Percentiles rank a stretch among this genome's conserved stretches.
These are phyloP conservation scores for Filosporella fistucella DNA, from an alignment of 495 filamentous ascomycete species.

Conservation along the genomic window DNA sequence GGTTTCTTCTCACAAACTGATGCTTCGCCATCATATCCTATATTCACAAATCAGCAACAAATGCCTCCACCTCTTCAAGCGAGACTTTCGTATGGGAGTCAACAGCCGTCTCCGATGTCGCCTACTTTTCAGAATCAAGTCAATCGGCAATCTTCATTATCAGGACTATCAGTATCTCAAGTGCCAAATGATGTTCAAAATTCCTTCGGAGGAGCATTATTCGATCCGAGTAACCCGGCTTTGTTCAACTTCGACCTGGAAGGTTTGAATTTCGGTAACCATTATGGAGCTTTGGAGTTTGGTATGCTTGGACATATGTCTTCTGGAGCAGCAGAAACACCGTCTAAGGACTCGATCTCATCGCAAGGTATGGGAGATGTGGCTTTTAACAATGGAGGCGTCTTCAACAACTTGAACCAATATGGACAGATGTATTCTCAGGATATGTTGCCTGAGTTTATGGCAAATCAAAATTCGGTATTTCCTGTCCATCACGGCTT, in stretches of 20 bases:
- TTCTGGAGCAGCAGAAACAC: constrained; percentile 75
- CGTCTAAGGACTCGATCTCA: constrained; percentile 52
- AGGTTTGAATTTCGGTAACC: constrained; percentile 90
- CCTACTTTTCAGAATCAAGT: constrained; percentile 55
- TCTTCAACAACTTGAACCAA: constrained; percentile 30
- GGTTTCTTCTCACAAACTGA: constrained; percentile 22
- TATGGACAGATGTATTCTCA: constrained; percentile 19
- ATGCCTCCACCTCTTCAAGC: constrained; percentile 38
- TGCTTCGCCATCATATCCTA: constrained; percentile 19
- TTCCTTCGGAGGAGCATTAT: constrained; percentile 55
- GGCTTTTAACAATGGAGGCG: constrained; percentile 30
- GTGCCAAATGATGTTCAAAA: constrained; percentile 30
- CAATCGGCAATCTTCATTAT: constrained; percentile 22
- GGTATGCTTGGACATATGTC: constrained; percentile 94
- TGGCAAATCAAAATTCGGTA: neutral
- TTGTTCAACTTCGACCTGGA: constrained; percentile 92
- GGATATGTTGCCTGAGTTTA: neutral
- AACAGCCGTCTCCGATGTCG: constrained; percentile 67
- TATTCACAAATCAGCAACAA: constrained; percentile 25
- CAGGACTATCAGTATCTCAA: constrained; percentile 31
- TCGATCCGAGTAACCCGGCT: constrained; percentile 86
- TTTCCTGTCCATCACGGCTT: constrained; percentile 18
- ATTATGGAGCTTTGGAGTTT: constrained; percentile 91
- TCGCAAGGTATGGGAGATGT: constrained; percentile 28
- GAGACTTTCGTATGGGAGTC: constrained; percentile 48